A percentile compares a stretch with the other conserved stretches of the same genome.
Conservation (phyloP, 1,284 basidiomycete species). For the Trichosporon coremiiforme region DNA sequence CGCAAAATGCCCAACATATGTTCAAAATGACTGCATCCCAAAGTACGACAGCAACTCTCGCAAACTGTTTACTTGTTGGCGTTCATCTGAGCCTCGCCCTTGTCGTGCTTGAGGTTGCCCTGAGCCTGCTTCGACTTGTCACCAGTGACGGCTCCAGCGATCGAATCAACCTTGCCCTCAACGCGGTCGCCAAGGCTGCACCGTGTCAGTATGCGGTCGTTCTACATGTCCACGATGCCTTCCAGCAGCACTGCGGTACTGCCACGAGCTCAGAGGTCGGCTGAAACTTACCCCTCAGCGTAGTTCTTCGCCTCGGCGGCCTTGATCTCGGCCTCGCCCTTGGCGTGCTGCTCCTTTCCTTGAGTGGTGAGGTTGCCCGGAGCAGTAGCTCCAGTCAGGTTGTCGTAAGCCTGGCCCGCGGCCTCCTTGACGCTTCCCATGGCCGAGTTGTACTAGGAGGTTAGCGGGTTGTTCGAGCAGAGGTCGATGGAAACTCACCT, state of each 20-base stretch:
- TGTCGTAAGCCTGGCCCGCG: constrained; percentile 57
- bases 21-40: background rate
- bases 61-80: constrained; percentile 32
- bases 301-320: constrained; percentile 54
- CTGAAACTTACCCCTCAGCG: constrained; percentile 61
- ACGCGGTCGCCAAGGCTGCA: constrained; percentile 61
- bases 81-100: constrained; percentile 61
- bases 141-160: constrained; percentile 66
- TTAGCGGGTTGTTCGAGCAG: background rate
- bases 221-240: no score
- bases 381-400: background rate
- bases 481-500: constrained; percentile 48
- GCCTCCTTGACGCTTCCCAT: constrained; percentile 52
- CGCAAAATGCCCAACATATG: background rate
- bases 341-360: constrained; percentile 65
- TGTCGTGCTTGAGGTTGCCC: constrained; percentile 64
- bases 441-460: constrained; percentile 50
- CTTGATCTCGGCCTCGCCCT: constrained; percentile 62
- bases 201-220: background rate
- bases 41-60: background rate
- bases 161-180: constrained; percentile 67
- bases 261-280: no score
- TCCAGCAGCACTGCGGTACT: no score
- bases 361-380: background rate
- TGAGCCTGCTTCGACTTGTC: constrained; percentile 65